Conservation (phyloP, 1,139 yeast species). For the Eremothecium sinecaudum region DNA sequence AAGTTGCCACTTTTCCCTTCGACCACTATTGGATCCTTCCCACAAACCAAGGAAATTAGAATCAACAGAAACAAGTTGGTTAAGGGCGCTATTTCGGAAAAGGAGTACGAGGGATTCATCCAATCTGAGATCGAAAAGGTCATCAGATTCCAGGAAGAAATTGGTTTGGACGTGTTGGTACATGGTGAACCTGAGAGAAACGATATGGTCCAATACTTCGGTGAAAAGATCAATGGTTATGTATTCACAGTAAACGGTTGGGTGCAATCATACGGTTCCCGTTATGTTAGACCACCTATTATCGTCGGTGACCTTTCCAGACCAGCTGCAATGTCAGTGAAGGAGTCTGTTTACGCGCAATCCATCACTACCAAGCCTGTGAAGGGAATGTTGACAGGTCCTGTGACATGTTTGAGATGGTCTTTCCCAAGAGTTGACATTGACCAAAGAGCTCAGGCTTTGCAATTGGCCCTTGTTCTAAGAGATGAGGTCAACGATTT, state of each 20-base stretch:
- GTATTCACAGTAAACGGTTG: slow-evolving; percentile 98
- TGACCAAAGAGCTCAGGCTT: slow-evolving; percentile 87
- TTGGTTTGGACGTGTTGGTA: slow-evolving; percentile 94
- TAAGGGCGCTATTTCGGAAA: slow-evolving; percentile 92
- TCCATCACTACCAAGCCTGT: slow-evolving; percentile 89
- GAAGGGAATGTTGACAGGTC: slow-evolving; percentile 99
- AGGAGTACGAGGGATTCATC: slow-evolving; percentile 91
- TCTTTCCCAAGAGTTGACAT: slow-evolving; percentile 99
- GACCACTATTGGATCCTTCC: slow-evolving; percentile 99
- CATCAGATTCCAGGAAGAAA: slow-evolving; percentile 97
- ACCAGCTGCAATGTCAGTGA: slow-evolving; percentile 97
- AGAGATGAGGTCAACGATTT: slow-evolving; percentile 98
- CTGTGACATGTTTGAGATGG: slow-evolving; percentile 99
- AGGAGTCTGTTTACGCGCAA: slow-evolving; percentile 98
- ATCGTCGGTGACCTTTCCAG: slow-evolving; percentile 98
- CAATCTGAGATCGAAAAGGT: slow-evolving; percentile 92
- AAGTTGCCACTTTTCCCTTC: slow-evolving; percentile 98
- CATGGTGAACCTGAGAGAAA: slow-evolving; percentile 99
- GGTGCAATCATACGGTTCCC: slow-evolving; percentile 99
- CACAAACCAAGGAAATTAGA: slow-evolving; percentile 99
- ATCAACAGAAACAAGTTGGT: slow-evolving; percentile 95
- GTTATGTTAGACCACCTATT: slow-evolving; percentile 99
- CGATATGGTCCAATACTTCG: slow-evolving; percentile 99
- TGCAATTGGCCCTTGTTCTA: slow-evolving; percentile 94
- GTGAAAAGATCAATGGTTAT: slow-evolving; percentile 96